These are phyloP conservation scores for Monosporozyma siamensis DNA, from an alignment of 805 yeast genomes.

Conservation along the genomic window DNA sequence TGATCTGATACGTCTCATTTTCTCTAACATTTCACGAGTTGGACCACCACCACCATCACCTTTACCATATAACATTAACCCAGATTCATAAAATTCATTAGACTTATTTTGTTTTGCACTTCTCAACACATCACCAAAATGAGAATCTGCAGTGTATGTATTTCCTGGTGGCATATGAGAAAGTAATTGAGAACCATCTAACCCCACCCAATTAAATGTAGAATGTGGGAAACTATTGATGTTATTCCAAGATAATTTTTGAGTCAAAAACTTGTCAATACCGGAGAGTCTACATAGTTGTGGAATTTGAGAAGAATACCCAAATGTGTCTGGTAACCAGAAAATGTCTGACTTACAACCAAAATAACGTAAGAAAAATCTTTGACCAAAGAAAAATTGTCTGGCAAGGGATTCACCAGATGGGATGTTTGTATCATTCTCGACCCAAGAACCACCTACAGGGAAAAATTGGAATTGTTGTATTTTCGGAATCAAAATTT, in stretches of 20 bases:
- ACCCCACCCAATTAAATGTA: slow-evolving; percentile 91
- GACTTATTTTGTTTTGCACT: slow-evolving; percentile 77
- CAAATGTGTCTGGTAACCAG: slow-evolving; percentile 98
- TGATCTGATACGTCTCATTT: slow-evolving; percentile 85
- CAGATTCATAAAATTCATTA: slow-evolving; percentile 67
- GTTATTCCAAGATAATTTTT: slow-evolving; percentile 93
- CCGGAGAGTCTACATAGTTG: slow-evolving; percentile 86
- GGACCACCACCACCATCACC: slow-evolving; percentile 99
- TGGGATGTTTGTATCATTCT: slow-evolving; percentile 94
- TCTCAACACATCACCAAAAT: slow-evolving; percentile 85
- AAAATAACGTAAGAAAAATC: slow-evolving; percentile 71
- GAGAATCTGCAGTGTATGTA: slow-evolving; percentile 88
- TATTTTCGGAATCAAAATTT: slow-evolving; percentile 52
- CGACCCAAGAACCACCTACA: slow-evolving; percentile 97
- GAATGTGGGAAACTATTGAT: slow-evolving; percentile 83
- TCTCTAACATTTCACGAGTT: slow-evolving; percentile 85
- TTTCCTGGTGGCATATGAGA: slow-evolving; percentile 98
- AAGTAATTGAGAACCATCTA: slow-evolving; percentile 87
- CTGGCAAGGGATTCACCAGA: slow-evolving; percentile 82
- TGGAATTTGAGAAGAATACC: slow-evolving; percentile 91
- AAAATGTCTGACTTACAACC: slow-evolving; percentile 66
- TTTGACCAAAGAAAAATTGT: slow-evolving; percentile 84
- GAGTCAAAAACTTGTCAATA: slow-evolving; percentile 78
- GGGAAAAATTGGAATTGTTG: slow-evolving; percentile 72
- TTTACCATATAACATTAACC: slow-evolving; percentile 75